A percentile compares a stretch with the other conserved stretches of the same genome.
phyloP scores from a whole-genome alignment of 179 eudicot species.

The Camellia oleifera region DNA sequence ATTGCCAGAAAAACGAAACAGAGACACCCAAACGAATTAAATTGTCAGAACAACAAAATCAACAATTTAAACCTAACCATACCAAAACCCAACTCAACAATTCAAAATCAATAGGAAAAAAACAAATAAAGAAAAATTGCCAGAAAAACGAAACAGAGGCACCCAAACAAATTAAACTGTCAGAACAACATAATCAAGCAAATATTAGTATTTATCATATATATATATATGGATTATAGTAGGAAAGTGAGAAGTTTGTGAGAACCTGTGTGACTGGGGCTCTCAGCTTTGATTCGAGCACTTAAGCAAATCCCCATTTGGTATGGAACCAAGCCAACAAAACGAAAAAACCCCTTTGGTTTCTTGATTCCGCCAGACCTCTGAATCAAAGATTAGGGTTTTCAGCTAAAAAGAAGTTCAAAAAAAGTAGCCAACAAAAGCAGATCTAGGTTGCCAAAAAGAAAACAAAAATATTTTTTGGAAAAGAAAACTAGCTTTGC shows the following conservation, averaged over 20 bases:
- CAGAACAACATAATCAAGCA: background rate
- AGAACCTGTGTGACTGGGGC: conserved; percentile 67
- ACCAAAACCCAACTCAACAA: background rate
- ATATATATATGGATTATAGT: too few relatives aligned
- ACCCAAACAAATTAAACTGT: background rate
- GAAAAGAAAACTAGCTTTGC: background rate
- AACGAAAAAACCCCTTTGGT: background rate
- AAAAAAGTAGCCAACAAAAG: background rate
- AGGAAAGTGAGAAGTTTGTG: background rate
- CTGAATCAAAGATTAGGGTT: background rate
- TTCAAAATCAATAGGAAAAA: background rate
- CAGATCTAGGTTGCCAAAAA: background rate
- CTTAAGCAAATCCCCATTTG: conserved; percentile 85
- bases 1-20: background rate
- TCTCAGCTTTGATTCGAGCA: conserved; percentile 80
- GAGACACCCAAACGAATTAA: background rate
- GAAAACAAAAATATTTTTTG: background rate
- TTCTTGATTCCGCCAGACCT: conserved; percentile 12
- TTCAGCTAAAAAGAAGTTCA: background rate
- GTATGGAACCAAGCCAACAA: background rate
- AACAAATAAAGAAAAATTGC: background rate
- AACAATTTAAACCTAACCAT: background rate
- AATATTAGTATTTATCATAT: too few relatives aligned
- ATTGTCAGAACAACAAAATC: background rate
- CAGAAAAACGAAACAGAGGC: background rate